These are phyloP conservation scores for Schizosaccharomyces cryophilus DNA, from an alignment of 805 yeast genomes.

Conservation along the genomic window DNA sequence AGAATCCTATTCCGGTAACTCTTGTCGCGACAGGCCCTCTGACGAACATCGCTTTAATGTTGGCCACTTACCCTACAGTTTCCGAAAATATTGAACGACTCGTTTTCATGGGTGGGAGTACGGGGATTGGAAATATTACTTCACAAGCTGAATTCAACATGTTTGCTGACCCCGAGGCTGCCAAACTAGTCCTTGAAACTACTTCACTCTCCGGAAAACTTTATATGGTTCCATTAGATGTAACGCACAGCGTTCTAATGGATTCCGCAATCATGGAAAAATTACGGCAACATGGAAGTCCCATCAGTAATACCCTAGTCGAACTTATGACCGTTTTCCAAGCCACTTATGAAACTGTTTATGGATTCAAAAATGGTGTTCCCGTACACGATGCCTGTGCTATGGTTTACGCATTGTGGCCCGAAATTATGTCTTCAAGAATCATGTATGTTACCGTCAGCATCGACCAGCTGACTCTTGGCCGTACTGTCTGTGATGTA, in stretches of 20 bases:
- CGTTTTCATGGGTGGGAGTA: constrained; percentile 58
- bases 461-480: not conserved
- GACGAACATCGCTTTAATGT: constrained; percentile 42
- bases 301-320: constrained; percentile 26
- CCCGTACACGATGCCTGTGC: constrained; percentile 37
- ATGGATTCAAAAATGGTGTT: constrained; percentile 31
- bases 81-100: constrained; percentile 25
- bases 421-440: not conserved
- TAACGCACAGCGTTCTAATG: constrained; percentile 43
- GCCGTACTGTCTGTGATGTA: not conserved
- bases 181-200: constrained; percentile 29
- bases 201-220: constrained; percentile 23
- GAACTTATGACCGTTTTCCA: constrained; percentile 31
- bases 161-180: constrained; percentile 53
- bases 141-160: constrained; percentile 51
- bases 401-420: not conserved
- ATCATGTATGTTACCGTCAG: not conserved
- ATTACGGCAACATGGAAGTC: constrained; percentile 16
- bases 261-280: constrained; percentile 18
- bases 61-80: constrained; percentile 30
- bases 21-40: constrained; percentile 56
- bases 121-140: constrained; percentile 23
- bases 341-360: constrained; percentile 19
- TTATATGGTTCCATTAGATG: constrained; percentile 38
- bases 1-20: constrained; percentile 25